Conservation (phyloP, 2,329 filamentous ascomycete species). For the Sporothrix schenckii region DNA sequence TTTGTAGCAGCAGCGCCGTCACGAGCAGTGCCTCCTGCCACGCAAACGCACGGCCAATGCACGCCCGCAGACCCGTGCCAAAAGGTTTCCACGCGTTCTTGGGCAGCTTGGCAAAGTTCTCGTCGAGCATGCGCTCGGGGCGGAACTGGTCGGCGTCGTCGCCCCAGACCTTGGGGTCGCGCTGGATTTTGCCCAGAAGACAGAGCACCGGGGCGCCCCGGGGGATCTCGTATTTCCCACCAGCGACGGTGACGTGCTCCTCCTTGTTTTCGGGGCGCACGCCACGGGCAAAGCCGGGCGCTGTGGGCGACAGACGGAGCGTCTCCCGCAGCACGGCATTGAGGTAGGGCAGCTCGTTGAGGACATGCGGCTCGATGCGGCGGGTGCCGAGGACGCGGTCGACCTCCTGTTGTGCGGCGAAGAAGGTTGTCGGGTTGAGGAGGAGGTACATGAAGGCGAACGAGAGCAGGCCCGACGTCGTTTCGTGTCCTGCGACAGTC, state of each 20-base stretch:
- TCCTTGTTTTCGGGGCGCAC: conserved; percentile 42
- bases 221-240: conserved; percentile 58
- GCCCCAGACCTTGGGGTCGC: conserved; percentile 60
- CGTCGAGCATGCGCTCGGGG: conserved; percentile 65
- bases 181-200: conserved; percentile 55
- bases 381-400: conserved; percentile 53
- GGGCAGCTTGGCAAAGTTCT: conserved; percentile 48
- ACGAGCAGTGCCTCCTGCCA: conserved; percentile 56
- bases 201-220: conserved; percentile 50
- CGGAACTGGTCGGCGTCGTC: conserved; percentile 60
- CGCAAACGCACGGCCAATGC: conserved; percentile 58
- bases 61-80: conserved; percentile 56
- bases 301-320: conserved; percentile 50
- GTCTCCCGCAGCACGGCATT: conserved; percentile 58
- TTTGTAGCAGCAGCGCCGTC: conserved; percentile 64
- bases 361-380: conserved; percentile 50
- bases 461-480: conserved; percentile 56
- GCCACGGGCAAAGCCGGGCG: conserved; percentile 50
- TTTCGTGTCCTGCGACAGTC: conserved; percentile 53
- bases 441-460: conserved; percentile 56
- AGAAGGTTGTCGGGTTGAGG: conserved; percentile 51
- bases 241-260: conserved; percentile 46
- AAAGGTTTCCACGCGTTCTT: conserved; percentile 56
- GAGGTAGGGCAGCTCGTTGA: conserved; percentile 50
- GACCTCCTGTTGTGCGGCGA: conserved; percentile 56